Evolutionary conservation across 164 flowering plant genomes (phyloP), one percentile per base, ranked within the genome.

Genomic region (Tinospora cordifolia): DNA sequence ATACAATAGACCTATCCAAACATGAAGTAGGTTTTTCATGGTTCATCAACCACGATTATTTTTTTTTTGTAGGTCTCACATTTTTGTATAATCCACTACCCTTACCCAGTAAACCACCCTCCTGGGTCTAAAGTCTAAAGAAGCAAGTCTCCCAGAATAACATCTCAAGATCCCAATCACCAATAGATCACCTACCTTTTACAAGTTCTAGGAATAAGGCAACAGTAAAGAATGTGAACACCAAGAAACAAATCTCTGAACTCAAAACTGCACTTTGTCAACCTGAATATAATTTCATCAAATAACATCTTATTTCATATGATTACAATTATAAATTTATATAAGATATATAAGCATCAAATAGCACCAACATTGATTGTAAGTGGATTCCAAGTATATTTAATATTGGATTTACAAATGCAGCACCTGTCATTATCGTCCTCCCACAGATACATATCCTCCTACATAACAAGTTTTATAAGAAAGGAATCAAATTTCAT

Each of bases 381-480:
- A 13, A 34, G 19, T 7, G 46, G 26, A 26, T 25, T 63, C 68
- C 68, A 71, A 51, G 24, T 59, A 21, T 51, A 21, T n/a, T 51
- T 8, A 69, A 13, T 54, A 6, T 41, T 38, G 13, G 64, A 72
- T 27, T 22, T n/a, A 46, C 65, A 70, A 64, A 27, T 21, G 41
- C 21, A 34, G 67, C 84, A 93, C 98, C 98, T 87, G 74, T 80
- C 91, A 83, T 94, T 97, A 69, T 90, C 88, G 72, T 94, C 98
- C 80, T 92, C 98, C 97, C 98, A 94, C 5, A 90, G 79, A 76
- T 94, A 88, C 21, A 93, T 88, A 75, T 87, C 94, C 80, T 94
- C 97, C 97, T 90, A 85, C 71, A 25, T 25, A 73, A 73, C n/a
- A 62, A 27, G 58, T 54, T 17, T 10, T 11, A 25, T 36, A 25